Evolutionary conservation across 257 asterid species (phyloP).

Genomic region (Striga asiatica): DNA sequence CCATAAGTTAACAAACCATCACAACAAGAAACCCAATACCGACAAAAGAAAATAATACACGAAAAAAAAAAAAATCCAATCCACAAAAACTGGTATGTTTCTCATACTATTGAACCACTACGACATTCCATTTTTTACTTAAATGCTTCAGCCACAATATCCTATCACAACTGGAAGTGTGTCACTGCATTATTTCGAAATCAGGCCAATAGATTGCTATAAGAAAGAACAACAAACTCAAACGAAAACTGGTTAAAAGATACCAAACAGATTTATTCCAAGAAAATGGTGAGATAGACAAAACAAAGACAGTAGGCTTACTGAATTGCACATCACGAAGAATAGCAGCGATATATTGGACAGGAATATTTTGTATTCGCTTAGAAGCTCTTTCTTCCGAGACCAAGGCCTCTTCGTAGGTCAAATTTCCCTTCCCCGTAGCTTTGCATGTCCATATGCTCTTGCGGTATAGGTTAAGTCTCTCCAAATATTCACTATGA

Average conservation of each 20-base stretch:
- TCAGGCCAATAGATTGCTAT: too few relatives aligned
- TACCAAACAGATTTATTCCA: background rate
- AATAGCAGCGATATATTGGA: conserved; percentile 42
- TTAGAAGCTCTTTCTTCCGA: conserved; percentile 65
- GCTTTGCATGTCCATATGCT: conserved; percentile 85
- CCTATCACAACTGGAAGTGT: too few relatives aligned
- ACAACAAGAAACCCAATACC: conserved; percentile 4
- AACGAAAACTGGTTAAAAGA: background rate
- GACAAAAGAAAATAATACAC: too few relatives aligned
- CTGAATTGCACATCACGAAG: conserved; percentile 82
- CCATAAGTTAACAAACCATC: conserved; percentile 3
- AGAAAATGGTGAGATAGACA: background rate
- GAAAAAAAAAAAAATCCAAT: too few relatives aligned
- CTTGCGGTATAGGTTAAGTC: conserved; percentile 61
- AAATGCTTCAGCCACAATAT: too few relatives aligned
- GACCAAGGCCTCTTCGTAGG: conserved; percentile 86
- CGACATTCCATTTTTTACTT: too few relatives aligned
- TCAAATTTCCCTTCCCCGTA: conserved; percentile 73
- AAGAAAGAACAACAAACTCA: too few relatives aligned
- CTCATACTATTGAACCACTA: too few relatives aligned
- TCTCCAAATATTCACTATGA: conserved; percentile 70
- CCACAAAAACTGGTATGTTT: too few relatives aligned
- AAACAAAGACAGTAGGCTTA: conserved; percentile 26
- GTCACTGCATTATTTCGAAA: too few relatives aligned
- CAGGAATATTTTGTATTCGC: conserved; percentile 55